Conservation (phyloP, 2,329 filamentous ascomycete genomes). For the Penicillium fuscoglaucum region DNA sequence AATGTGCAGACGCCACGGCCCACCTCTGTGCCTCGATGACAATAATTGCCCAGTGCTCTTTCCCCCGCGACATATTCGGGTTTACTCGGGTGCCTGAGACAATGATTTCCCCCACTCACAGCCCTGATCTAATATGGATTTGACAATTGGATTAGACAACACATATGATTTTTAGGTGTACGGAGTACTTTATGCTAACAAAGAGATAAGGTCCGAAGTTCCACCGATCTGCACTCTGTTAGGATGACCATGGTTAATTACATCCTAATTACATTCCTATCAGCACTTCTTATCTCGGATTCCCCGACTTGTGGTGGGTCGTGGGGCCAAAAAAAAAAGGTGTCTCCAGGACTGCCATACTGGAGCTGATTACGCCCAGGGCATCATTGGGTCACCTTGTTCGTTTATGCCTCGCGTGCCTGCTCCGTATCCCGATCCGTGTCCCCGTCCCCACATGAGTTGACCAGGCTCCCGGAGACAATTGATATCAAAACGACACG, state of each 20-base stretch:
- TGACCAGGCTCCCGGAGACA: neutral
- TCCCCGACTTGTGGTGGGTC: slow-evolving; percentile 15
- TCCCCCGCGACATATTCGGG: slow-evolving; percentile 4
- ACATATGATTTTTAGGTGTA: neutral
- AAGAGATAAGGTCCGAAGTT: slow-evolving; percentile 18
- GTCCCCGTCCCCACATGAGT: neutral
- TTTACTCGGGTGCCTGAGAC: slow-evolving; percentile 9
- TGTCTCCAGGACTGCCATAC: neutral
- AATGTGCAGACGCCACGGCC: slow-evolving; percentile 13
- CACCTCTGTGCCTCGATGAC: neutral
- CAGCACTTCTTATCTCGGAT: slow-evolving; percentile 25
- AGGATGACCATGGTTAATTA: slow-evolving; percentile 33
- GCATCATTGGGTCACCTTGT: neutral
- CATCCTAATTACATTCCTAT: slow-evolving; percentile 28
- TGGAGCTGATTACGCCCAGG: neutral
- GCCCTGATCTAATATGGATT: neutral
- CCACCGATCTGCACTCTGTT: slow-evolving; percentile 9
- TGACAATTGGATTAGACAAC: slow-evolving; percentile 5
- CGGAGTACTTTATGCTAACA: neutral
- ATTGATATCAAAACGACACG: neutral
- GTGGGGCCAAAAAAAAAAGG: slow-evolving; percentile 10
- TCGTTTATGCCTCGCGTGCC: neutral
- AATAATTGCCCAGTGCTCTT: neutral
- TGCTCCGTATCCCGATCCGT: neutral
- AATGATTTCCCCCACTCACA: neutral